These are phyloP conservation scores for Geotrichum aggregatum DNA, from an alignment of 1,139 yeast genomes.

Conservation along the genomic window DNA sequence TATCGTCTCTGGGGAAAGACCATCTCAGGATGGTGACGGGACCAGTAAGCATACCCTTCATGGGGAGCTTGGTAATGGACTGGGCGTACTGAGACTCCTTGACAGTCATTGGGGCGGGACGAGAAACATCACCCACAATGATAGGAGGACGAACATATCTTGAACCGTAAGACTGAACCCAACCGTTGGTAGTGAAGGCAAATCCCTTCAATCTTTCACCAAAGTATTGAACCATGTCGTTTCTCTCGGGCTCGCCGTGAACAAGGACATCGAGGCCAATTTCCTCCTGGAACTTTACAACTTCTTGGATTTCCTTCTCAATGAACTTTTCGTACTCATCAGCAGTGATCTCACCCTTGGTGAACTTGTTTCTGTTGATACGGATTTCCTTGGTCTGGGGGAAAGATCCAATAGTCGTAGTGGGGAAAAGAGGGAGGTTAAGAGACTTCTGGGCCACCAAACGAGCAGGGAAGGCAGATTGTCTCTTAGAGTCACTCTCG, in stretches of 20 bases:
- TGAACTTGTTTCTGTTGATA: slow-evolving; percentile 95
- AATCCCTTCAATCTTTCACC: slow-evolving; percentile 98
- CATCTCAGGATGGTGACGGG: slow-evolving; percentile 99
- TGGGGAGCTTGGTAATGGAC: slow-evolving; percentile 89
- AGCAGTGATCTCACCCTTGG: slow-evolving; percentile 91
- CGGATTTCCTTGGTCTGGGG: slow-evolving; percentile 99
- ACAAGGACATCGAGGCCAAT: slow-evolving; percentile 95
- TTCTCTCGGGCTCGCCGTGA: slow-evolving; percentile 99
- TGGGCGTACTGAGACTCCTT: slow-evolving; percentile 99
- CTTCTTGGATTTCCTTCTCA: slow-evolving; percentile 91
- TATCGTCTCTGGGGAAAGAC: slow-evolving; percentile 99
- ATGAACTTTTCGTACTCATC: slow-evolving; percentile 95
- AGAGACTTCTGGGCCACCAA: slow-evolving; percentile 83
- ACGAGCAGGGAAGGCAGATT: slow-evolving; percentile 80
- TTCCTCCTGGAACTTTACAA: slow-evolving; percentile 98
- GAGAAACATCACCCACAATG: slow-evolving; percentile 96
- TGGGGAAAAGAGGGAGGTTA: slow-evolving; percentile 97
- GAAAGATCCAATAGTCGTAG: slow-evolving; percentile 99
- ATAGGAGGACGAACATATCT: slow-evolving; percentile 99
- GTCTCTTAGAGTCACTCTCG: slow-evolving; percentile 68
- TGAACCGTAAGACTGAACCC: slow-evolving; percentile 99
- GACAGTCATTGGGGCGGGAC: slow-evolving; percentile 98
- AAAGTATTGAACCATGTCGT: slow-evolving; percentile 99
- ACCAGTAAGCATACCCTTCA: slow-evolving; percentile 99
- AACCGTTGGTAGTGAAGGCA: slow-evolving; percentile 97